These are phyloP conservation scores for Fusarium hainanense DNA, from an alignment of 2,329 filamentous ascomycete species.

Conservation along the genomic window DNA sequence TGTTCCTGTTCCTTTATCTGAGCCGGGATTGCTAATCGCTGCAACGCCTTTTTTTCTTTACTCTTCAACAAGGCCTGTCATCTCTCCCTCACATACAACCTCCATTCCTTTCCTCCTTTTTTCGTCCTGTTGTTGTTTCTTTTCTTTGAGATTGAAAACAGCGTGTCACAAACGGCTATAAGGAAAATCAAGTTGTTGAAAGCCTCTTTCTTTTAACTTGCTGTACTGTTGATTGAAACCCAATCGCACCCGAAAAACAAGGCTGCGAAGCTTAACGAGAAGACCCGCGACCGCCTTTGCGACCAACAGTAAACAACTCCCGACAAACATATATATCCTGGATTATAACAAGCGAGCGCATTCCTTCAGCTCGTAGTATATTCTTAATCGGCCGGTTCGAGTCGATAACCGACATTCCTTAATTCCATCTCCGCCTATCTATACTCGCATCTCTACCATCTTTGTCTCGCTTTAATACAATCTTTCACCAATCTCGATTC, in stretches of 20 bases:
- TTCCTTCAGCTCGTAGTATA: conserved; percentile 1
- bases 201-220: neutral
- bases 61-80: conserved; percentile 3
- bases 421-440: neutral
- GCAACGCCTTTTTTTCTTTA: conserved; percentile 28
- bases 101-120: conserved; percentile 13
- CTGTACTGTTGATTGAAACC: conserved; percentile 17
- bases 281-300: conserved; percentile 26
- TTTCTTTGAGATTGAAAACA: conserved; percentile 8
- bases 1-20: conserved; percentile 16
- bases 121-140: conserved; percentile 1
- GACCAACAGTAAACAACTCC: conserved; percentile 31
- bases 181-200: neutral
- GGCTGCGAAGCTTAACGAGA: conserved; percentile 14
- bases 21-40: conserved; percentile 39
- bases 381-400: neutral
- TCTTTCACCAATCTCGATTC: neutral
- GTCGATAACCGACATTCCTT: conserved; percentile 14
- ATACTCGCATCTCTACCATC: neutral
- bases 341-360: conserved; percentile 6
- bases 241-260: conserved; percentile 17
- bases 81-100: conserved; percentile 19
- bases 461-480: conserved; percentile 3
- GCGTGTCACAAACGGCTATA: neutral
- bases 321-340: neutral